Percentiles rank a stretch among this genome's conserved stretches.
These are phyloP conservation scores for Candida loeiensis DNA, from an alignment of 805 yeast genomes.

Conservation along the genomic window DNA sequence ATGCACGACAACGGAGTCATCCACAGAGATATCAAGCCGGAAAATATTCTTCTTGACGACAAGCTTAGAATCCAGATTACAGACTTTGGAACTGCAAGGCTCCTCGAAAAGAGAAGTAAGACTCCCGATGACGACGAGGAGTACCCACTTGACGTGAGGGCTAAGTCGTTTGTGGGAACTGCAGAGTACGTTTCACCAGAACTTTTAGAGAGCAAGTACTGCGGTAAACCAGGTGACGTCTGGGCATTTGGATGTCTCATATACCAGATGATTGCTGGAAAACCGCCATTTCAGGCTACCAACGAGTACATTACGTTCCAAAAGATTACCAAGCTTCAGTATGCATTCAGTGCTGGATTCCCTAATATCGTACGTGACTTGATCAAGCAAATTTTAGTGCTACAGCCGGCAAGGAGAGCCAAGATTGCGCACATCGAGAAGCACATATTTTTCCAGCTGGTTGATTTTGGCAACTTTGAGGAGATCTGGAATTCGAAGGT, in stretches of 20 bases:
- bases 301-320: slow-evolving; percentile 81
- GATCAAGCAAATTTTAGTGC: slow-evolving; percentile 59
- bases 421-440: slow-evolving; percentile 53
- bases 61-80: slow-evolving; percentile 65
- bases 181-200: slow-evolving; percentile 86
- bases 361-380: slow-evolving; percentile 61
- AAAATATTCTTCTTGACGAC: slow-evolving; percentile 65
- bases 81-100: slow-evolving; percentile 81
- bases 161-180: slow-evolving; percentile 81
- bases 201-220: slow-evolving; percentile 64
- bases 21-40: slow-evolving; percentile 83
- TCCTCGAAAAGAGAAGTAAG: slow-evolving; percentile 47
- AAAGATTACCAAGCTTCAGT: slow-evolving; percentile 74
- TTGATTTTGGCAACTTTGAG: slow-evolving; percentile 65
- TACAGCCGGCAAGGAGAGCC: slow-evolving; percentile 69
- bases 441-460: slow-evolving; percentile 67
- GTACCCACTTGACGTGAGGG: slow-evolving; percentile 64
- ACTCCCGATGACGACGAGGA: slow-evolving; percentile 35
- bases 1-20: slow-evolving; percentile 75
- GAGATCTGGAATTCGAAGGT: slow-evolving; percentile 66
- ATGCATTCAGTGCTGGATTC: slow-evolving; percentile 67
- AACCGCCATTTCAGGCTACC: slow-evolving; percentile 78
- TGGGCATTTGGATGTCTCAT: slow-evolving; percentile 63
- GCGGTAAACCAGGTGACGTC: slow-evolving; percentile 57
- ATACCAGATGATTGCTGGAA: slow-evolving; percentile 62